These are phyloP conservation scores for Nyssa sinensis DNA, from an alignment of 148 eudicot genomes.

Conservation along the genomic window DNA sequence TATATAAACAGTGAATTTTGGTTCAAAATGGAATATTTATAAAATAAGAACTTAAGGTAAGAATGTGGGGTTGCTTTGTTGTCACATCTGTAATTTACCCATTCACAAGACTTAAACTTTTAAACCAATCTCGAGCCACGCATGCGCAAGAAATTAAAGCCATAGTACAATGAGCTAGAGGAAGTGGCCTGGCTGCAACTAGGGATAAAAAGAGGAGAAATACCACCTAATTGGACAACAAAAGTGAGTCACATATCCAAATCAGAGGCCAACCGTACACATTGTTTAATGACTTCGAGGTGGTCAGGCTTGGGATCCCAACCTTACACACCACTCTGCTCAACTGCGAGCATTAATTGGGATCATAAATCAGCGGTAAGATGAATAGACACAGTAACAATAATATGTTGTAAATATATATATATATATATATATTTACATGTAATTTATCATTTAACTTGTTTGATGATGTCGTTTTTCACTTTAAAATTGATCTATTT, in stretches of 20 bases:
- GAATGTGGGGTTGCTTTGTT: background rate
- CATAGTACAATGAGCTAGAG: slow-evolving; percentile 2
- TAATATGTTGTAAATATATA: too few relatives aligned
- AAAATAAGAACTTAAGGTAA: slow-evolving; percentile 20
- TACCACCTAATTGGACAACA: slow-evolving; percentile 35
- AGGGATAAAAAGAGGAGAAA: slow-evolving; percentile 25
- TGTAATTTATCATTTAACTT: too few relatives aligned
- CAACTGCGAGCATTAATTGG: background rate
- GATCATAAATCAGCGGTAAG: too few relatives aligned
- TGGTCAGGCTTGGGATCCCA: slow-evolving; percentile 39
- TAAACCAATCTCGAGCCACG: slow-evolving; percentile 42
- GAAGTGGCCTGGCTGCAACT: slow-evolving; percentile 4
- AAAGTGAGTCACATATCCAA: slow-evolving; percentile 15
- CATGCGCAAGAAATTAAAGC: background rate
- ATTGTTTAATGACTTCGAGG: slow-evolving; percentile 36
- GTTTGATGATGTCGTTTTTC: too few relatives aligned
- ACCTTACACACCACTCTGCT: background rate
- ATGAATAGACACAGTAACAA: too few relatives aligned
- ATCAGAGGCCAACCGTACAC: slow-evolving; percentile 26
- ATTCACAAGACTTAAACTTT: background rate
- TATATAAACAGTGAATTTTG: background rate
- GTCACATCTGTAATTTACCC: background rate
- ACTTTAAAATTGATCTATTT: too few relatives aligned
- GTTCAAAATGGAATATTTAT: background rate
- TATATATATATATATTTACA: too few relatives aligned